Evolutionary conservation across 139 green algal species (phyloP).

Genomic region (Asterochloris sp.): DNA sequence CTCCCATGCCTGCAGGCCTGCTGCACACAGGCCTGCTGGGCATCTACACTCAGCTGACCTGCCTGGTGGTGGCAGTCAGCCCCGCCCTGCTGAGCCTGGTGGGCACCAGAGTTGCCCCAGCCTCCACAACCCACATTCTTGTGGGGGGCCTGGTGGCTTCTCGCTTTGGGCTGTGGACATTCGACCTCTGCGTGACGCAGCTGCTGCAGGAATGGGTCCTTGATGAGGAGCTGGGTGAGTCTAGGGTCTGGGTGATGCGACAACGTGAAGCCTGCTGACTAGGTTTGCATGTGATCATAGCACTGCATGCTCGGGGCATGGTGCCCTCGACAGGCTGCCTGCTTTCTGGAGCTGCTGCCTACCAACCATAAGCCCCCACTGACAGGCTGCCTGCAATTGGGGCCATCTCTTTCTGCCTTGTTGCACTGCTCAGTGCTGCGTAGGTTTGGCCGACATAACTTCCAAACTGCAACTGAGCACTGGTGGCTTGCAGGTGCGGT

Average conservation of each 20-base stretch:
- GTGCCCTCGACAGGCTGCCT: no score
- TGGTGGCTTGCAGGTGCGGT: conserved; percentile 47
- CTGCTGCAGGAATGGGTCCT: conserved; percentile 69
- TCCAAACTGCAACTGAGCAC: background rate
- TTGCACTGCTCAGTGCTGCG: background rate
- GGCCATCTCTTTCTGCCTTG: background rate
- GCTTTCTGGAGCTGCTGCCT: background rate
- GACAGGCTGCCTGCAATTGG: background rate
- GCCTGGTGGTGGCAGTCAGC: conserved; percentile 21
- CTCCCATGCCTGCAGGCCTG: conserved; percentile 19
- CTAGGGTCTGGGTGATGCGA: background rate
- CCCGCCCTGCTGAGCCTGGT: conserved; percentile 17
- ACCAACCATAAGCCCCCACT: background rate
- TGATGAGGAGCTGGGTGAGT: conserved; percentile 42
- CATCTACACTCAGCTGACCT: conserved; percentile 53
- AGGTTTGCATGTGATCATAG: conserved; percentile 13
- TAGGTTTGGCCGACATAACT: background rate
- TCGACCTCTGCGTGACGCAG: conserved; percentile 78
- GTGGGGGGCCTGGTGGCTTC: conserved; percentile 61
- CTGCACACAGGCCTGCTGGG: conserved; percentile 26
- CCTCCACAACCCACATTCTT: conserved; percentile 36
- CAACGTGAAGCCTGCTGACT: conserved; percentile 1
- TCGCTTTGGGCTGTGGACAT: conserved; percentile 76
- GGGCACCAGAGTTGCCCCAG: conserved; percentile 12
- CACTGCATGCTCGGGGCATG: background rate